phyloP scores from a whole-genome alignment of 306 rosid species.

The Casuarina equisetifolia region DNA sequence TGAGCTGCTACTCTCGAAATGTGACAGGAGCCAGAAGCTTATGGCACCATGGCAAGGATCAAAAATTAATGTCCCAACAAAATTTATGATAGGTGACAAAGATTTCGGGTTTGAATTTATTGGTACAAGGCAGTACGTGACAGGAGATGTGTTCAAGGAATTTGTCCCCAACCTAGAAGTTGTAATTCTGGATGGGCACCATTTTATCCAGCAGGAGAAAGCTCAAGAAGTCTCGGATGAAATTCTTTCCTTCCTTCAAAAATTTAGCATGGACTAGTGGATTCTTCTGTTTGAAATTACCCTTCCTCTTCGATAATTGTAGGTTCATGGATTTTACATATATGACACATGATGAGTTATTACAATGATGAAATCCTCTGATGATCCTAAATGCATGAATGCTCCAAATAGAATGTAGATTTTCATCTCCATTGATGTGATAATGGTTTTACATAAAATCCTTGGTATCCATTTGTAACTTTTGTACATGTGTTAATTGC shows the following conservation, averaged over 20 bases:
- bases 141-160: constrained; percentile 37
- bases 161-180: constrained; percentile 47
- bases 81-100: constrained; percentile 37
- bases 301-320: neutral
- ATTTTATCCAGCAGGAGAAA: constrained; percentile 28
- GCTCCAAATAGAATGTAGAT: too few relatives aligned
- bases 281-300: neutral
- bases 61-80: constrained; percentile 33
- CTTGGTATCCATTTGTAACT: too few relatives aligned
- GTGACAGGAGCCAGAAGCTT: constrained; percentile 47
- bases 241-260: constrained; percentile 15
- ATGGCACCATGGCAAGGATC: constrained; percentile 48
- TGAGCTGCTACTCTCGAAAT: neutral
- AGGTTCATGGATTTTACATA: neutral
- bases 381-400: too few relatives aligned
- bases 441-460: too few relatives aligned
- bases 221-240: constrained; percentile 27
- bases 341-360: too few relatives aligned
- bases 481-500: too few relatives aligned
- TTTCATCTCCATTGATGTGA: too few relatives aligned
- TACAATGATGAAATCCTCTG: too few relatives aligned
- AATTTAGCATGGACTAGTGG: neutral
- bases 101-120: constrained; percentile 33
- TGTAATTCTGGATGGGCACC: constrained; percentile 31
- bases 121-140: constrained; percentile 36